Evolutionary conservation across 169 alveolate genomes (phyloP), one percentile per base, ranked within the genome.

Genomic region (Plasmodium gaboni): DNA sequence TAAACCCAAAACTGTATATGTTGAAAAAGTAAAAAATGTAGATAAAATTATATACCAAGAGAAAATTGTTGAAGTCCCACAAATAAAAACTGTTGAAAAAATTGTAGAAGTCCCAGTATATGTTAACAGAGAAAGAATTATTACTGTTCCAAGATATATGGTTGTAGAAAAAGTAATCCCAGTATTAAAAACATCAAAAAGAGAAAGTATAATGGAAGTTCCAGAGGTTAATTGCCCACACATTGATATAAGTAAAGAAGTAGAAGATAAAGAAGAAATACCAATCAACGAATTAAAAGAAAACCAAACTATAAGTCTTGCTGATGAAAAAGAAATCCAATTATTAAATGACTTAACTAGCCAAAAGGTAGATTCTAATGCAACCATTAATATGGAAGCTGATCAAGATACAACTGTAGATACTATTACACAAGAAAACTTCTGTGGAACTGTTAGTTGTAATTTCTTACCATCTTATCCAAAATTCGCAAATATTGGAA

Each of bases 51-150:
- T 91, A 48, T 94, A 94, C 88, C 93, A 94, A 70, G 97, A 94
- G 74, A 94, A 94, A 92, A 94, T 94, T 92, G 89, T 94, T 61
- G 97, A 94, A 92, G 97, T 94, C 8, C 97, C 97, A 32, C 97
- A 94, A 91, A 91, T 93, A 59, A 93, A 93, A 71, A 92, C 93
- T 72, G 93, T 94, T 42, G 97, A 94, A 88, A 93, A 92, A 91
- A 92, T 92, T 50, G 97, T 94, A 42, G 97, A 94, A 60, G 97
- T 94, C n/a, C 97, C 97, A 26, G 95, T 92, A 55, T 72, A 92
- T 73, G 96, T 93, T 24, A 69, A 91, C 53, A 93, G 92, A 92
- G 97, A 94, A 93, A 88, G 91, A 93, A 93, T 94, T 22, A 93
- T 94, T 48, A 91, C 88, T 71, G 96, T 89, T 50, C 97, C 96